Conservation (phyloP, 2,329 filamentous ascomycete genomes). For the Sporothrix pseudoabietina region DNA sequence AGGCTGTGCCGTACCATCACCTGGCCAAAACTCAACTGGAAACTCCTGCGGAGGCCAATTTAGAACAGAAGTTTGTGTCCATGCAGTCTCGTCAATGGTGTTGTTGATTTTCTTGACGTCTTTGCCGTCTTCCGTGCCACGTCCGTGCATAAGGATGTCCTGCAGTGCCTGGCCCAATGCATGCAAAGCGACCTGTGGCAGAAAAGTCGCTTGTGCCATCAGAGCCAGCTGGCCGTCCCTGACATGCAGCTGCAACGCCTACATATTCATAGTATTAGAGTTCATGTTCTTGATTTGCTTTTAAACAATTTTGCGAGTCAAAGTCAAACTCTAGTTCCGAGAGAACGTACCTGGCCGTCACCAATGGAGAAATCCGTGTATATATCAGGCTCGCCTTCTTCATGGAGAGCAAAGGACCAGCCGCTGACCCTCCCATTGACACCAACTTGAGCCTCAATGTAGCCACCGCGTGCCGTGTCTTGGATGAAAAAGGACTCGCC, state of each 20-base stretch:
- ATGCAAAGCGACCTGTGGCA: background rate
- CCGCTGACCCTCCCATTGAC: background rate
- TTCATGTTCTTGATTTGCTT: too few relatives aligned
- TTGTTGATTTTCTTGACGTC: background rate
- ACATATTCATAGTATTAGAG: background rate
- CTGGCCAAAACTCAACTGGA: constrained; percentile 4
- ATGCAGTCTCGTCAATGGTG: background rate
- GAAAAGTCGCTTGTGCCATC: background rate
- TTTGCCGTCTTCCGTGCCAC: too few relatives aligned
- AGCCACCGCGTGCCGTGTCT: background rate
- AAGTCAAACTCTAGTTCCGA: too few relatives aligned
- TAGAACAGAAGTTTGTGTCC: constrained; percentile 28
- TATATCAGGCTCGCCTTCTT: background rate
- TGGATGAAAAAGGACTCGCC: background rate
- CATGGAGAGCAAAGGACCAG: background rate
- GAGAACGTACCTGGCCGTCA: constrained; percentile 17
- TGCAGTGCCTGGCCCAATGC: background rate
- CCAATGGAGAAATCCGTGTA: constrained; percentile 32
- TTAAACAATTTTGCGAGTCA: too few relatives aligned
- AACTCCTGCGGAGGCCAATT: constrained; percentile 27
- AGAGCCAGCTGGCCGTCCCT: background rate
- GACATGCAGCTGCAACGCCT: constrained; percentile 1
- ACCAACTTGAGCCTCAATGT: background rate
- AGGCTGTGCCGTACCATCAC: background rate
- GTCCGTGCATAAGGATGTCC: background rate